A percentile compares a stretch with the other conserved stretches of the same genome.
Conservation (phyloP, 2,329 filamentous ascomycete species). For the Paracorniculantispora psalliotae region DNA sequence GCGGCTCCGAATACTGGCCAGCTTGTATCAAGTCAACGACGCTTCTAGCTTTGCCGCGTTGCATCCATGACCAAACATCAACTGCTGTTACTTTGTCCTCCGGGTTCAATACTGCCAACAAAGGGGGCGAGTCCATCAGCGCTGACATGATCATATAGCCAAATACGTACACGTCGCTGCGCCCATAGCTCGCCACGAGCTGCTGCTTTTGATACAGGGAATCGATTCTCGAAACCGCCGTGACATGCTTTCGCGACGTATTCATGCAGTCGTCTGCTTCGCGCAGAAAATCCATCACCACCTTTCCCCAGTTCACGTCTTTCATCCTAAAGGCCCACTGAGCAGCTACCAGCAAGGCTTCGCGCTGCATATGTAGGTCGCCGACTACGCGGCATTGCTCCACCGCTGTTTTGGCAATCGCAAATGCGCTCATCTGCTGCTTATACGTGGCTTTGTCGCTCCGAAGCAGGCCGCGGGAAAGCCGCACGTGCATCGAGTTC, state of each 20-base stretch:
- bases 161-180: constrained; percentile 5
- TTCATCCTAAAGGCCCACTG: not conserved
- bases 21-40: not conserved
- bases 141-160: constrained; percentile 3
- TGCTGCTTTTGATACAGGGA: not conserved
- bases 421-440: not conserved
- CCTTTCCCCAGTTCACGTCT: not conserved
- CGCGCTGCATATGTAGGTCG: not conserved
- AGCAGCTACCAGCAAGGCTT: not conserved
- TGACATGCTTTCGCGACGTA: not conserved
- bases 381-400: not conserved
- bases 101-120: not conserved
- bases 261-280: constrained; percentile 3
- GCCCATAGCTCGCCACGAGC: not conserved
- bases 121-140: not conserved
- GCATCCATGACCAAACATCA: constrained; percentile 1
- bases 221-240: not conserved
- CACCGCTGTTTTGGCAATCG: not conserved
- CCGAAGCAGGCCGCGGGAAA: not conserved
- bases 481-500: not conserved
- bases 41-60: constrained; percentile 6
- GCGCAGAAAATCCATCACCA: not conserved
- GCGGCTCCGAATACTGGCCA: not conserved
- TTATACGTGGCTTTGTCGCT: not conserved
- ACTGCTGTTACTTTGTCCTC: not conserved